phyloP scores from a whole-genome alignment of 2,329 filamentous ascomycete genomes.

The Talaromyces islandicus region DNA sequence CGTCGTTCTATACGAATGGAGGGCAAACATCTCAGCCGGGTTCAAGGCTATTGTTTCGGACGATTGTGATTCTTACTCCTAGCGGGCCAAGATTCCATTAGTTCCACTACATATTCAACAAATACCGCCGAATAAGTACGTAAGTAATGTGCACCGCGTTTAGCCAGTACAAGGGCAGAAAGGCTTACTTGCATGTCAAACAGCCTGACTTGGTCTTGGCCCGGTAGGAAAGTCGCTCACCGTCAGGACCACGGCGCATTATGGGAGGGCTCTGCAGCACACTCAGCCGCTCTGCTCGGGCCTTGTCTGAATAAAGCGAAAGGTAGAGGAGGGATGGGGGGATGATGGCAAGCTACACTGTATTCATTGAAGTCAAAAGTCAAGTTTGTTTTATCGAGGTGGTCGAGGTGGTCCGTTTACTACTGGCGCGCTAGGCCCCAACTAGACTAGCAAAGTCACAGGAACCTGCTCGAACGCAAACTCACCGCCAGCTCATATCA shows the following conservation, averaged over 20 bases:
- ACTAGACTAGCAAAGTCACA: neutral
- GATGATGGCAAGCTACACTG: neutral
- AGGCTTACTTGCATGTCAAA: slow-evolving; percentile 9
- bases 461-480: neutral
- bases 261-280: neutral
- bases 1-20: slow-evolving; percentile 15
- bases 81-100: neutral
- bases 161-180: neutral
- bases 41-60: neutral
- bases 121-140: neutral
- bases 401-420: no score
- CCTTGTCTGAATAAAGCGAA: neutral
- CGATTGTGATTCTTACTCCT: neutral
- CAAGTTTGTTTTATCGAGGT: neutral
- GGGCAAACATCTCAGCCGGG: neutral
- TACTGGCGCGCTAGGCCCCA: neutral
- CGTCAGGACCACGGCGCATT: neutral
- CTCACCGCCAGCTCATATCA: no score
- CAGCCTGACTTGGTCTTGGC: slow-evolving; percentile 8
- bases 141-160: neutral
- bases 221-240: neutral
- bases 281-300: neutral
- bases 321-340: no score
- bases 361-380: no score
- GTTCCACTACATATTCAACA: neutral